Percentiles rank a stretch among this genome's conserved stretches.
Conservation (phyloP, 2,329 filamentous ascomycete genomes). For the Colletotrichum salicis region DNA sequence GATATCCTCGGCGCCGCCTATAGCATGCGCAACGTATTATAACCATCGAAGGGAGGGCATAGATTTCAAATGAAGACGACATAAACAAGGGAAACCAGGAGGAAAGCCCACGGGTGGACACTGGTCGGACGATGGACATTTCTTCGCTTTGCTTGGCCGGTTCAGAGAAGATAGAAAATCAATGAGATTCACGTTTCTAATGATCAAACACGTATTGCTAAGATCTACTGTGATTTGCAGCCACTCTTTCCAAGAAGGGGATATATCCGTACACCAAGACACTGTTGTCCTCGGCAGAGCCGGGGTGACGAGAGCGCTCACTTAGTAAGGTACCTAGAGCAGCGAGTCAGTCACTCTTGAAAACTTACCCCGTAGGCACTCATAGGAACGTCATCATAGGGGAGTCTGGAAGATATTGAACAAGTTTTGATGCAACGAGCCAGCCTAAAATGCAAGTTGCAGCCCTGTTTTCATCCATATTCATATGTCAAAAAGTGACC, state of each 20-base stretch:
- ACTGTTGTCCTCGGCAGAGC: background rate
- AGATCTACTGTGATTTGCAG: background rate
- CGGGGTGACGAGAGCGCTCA: background rate
- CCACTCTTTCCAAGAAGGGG: background rate
- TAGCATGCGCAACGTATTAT: constrained; percentile 29
- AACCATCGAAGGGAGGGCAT: constrained; percentile 34
- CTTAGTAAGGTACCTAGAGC: no score
- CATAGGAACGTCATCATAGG: constrained; percentile 18
- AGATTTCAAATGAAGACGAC: constrained; percentile 29
- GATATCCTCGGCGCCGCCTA: constrained; percentile 19
- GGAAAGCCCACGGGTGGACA: constrained; percentile 8
- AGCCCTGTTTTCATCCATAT: background rate
- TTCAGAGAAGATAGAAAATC: constrained; percentile 31
- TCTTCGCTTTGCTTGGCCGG: constrained; percentile 26
- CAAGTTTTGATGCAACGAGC: background rate
- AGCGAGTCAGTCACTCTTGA: constrained; percentile 11
- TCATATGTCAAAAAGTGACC: background rate
- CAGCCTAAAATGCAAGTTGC: background rate
- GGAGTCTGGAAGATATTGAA: background rate
- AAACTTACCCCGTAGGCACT: background rate
- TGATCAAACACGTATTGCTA: background rate
- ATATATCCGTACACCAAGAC: background rate
- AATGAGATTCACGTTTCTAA: constrained; percentile 34
- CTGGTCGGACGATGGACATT: constrained; percentile 29
- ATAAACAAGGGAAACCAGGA: constrained; percentile 32